These are phyloP conservation scores for Bipolaris oryzae DNA, from an alignment of 2,329 filamentous ascomycete genomes.

Conservation along the genomic window DNA sequence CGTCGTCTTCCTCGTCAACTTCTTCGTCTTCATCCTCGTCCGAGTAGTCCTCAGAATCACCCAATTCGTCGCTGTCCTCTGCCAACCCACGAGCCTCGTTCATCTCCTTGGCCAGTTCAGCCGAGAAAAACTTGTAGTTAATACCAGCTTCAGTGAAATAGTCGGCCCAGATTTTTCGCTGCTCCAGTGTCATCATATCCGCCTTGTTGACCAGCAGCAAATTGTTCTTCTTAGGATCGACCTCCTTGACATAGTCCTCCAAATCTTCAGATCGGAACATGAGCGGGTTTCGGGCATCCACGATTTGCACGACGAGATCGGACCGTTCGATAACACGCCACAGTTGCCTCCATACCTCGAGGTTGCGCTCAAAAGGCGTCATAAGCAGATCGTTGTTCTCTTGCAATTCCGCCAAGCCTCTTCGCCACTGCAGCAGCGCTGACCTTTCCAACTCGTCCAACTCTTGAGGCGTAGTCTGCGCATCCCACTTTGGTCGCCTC, in stretches of 20 bases:
- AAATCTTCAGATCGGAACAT: constrained; percentile 94
- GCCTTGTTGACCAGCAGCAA: constrained; percentile 96
- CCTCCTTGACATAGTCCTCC: constrained; percentile 91
- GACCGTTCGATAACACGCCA: constrained; percentile 98
- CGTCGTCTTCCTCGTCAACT: constrained; percentile 57
- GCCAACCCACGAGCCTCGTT: constrained; percentile 73
- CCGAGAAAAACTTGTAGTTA: constrained; percentile 95
- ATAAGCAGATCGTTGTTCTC: constrained; percentile 93
- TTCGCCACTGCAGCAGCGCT: constrained; percentile 83
- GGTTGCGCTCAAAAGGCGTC: constrained; percentile 96
- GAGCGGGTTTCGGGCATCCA: constrained; percentile 92
- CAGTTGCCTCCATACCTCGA: constrained; percentile 97
- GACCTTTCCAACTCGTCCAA: constrained; percentile 80
- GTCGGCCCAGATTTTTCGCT: constrained; percentile 82
- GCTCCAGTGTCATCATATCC: constrained; percentile 93
- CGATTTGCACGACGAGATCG: constrained; percentile 95
- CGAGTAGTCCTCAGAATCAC: constrained; percentile 37
- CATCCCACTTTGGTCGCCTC: constrained; percentile 86
- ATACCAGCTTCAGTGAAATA: constrained; percentile 83
- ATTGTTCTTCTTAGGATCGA: constrained; percentile 87
- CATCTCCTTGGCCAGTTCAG: constrained; percentile 84
- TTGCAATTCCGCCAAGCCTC: constrained; percentile 88
- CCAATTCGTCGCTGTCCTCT: constrained; percentile 53
- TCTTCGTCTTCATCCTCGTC: constrained; percentile 54
- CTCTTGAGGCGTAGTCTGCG: constrained; percentile 79